phyloP scores from a whole-genome alignment of 1,284 basidiomycete genomes.

The Golubevia sp. region DNA sequence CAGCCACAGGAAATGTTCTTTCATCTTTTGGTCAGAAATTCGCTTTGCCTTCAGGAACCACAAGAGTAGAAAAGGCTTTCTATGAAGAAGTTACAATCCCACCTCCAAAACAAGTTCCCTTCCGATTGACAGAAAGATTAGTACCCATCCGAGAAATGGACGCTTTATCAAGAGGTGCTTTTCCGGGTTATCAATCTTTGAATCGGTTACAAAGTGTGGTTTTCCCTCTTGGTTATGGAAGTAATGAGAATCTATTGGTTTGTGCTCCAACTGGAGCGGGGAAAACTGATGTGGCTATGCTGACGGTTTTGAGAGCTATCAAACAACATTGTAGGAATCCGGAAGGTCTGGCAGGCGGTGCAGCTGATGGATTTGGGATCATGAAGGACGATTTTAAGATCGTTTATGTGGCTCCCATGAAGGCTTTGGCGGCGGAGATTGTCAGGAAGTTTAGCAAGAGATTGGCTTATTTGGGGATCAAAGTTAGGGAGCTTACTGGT shows the following conservation, averaged over 20 bases:
- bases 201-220: conserved; percentile 97
- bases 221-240: conserved; percentile 87
- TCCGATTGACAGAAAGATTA: conserved; percentile 74
- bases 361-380: conserved; percentile 37
- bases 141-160: conserved; percentile 79
- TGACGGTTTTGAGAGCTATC: conserved; percentile 86
- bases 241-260: conserved; percentile 95
- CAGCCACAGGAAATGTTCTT: conserved; percentile 71
- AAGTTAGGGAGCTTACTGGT: conserved; percentile 90
- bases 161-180: conserved; percentile 79
- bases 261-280: conserved; percentile 66
- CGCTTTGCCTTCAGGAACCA: conserved; percentile 81
- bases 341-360: conserved; percentile 43
- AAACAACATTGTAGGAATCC: conserved; percentile 70
- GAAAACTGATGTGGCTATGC: conserved; percentile 98
- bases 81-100: conserved; percentile 83
- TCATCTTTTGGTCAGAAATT: conserved; percentile 77
- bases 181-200: conserved; percentile 82
- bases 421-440: conserved; percentile 94
- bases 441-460: conserved; percentile 89
- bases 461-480: conserved; percentile 84
- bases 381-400: conserved; percentile 75
- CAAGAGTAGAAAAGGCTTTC: conserved; percentile 67
- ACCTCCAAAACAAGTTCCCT: conserved; percentile 79
- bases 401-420: conserved; percentile 99